These are phyloP conservation scores for Fusarium sp. DNA, from an alignment of 2,329 filamentous ascomycete genomes.

Conservation along the genomic window DNA sequence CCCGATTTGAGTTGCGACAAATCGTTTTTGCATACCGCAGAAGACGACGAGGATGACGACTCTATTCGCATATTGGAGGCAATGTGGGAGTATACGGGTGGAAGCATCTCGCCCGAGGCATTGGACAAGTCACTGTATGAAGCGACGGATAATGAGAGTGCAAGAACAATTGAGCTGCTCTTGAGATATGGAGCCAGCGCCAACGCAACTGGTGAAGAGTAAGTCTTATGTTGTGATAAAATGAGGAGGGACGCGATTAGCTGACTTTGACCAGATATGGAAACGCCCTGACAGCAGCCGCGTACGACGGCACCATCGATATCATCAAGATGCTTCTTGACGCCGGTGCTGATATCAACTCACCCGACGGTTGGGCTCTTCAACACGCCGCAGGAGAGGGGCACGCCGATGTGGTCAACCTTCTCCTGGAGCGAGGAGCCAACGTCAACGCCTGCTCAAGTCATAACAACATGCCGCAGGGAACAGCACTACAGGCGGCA, in stretches of 20 bases:
- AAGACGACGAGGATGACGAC: conserved; percentile 49
- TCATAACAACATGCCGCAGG: conserved; percentile 47
- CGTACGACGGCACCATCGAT: conserved; percentile 53
- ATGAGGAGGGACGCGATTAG: rapidly evolving
- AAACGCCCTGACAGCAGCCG: conserved; percentile 52
- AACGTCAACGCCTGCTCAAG: conserved; percentile 52
- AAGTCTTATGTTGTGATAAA: background rate
- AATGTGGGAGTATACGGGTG: conserved; percentile 56
- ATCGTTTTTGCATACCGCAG: conserved; percentile 53
- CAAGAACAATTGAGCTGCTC: conserved; percentile 54
- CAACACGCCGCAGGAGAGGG: conserved; percentile 55
- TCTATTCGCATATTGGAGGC: conserved; percentile 54
- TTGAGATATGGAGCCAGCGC: conserved; percentile 54
- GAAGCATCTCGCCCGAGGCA: conserved; percentile 50
- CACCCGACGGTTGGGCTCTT: conserved; percentile 54
- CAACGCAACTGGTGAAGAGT: conserved; percentile 57
- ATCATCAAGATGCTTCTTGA: conserved; percentile 52
- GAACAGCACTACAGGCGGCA: conserved; percentile 58
- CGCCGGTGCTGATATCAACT: conserved; percentile 53
- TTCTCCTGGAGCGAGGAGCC: conserved; percentile 54
- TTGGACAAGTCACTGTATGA: conserved; percentile 55
- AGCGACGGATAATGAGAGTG: conserved; percentile 57
- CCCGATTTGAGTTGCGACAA: conserved; percentile 53
- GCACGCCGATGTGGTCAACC: conserved; percentile 52
- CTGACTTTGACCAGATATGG: conserved; percentile 39